Evolutionary conservation across 2,329 filamentous ascomycete species (phyloP), one percentile per base, ranked within the genome.

Genomic region (Ophiostoma quercus): DNA sequence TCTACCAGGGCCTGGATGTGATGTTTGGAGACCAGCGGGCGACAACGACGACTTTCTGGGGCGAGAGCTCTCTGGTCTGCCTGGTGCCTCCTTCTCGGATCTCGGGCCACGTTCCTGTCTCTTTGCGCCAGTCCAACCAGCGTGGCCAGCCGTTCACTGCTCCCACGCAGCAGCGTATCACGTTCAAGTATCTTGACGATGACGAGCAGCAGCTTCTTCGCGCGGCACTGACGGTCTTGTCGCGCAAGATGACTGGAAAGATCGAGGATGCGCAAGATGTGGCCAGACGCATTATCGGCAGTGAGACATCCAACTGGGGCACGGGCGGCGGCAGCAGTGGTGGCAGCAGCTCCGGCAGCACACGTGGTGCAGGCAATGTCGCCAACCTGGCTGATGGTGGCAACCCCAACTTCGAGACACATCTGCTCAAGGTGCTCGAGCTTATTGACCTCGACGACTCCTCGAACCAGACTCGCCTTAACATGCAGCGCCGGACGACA

Each of bases 1-100:
- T 97, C 77, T 89, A 88, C 73, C 89, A 85, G 72, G 90, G 79
- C 1, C 84, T 96, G 72, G 91, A 94, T 72, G 91, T 97, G 69
- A 90, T 93, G 79, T 97, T 97, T 77, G 94, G 94, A 29, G 81
- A 84, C 43, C 80, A 83, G 66, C 84, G 82, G 74, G 85, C 86
- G 1, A 84, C 90, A 0, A 91, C 90, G 0, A 94, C 91, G 1
- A 92, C 90, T 0, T 95, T 87, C 77, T 94, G 91, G 90, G 90
- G 91, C 63, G 87, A 91, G 72, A 89, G 89, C 71, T 90, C 90
- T n/a, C 81, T 96, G 25, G 90, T 94, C 68, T 94, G 91, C 75
- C 82, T 94, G 65, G 82, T 93, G 11, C 92, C 92, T 4, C 91
- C 92, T 3, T 88, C 89, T 14, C 79, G 87, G 6, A 83, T 86